Base-by-base conservation (phyloP, 2,329 filamentous ascomycete species). In the Magnaporthiopsis incrustans region DNA sequence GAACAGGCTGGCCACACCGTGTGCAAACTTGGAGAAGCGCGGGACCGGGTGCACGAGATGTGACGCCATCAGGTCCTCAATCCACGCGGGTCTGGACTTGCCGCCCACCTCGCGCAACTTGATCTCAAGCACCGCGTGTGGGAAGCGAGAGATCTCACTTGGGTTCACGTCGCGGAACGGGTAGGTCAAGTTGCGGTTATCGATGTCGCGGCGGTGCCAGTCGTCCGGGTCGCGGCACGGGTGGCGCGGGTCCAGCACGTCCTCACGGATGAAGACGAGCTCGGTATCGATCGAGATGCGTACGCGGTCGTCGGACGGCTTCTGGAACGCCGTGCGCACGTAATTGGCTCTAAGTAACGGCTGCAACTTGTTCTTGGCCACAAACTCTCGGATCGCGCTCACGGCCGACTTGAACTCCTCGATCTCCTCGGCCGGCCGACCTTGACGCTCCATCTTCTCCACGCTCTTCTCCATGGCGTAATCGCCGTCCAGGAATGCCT, bases 21-120 rank as follows among this genome's bases (percentile, higher is more conserved):
- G 94, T 2, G 96, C 90, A 70, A 98, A 99, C 75, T 99, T 99
- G 71, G 92, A 97, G 78, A 99, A 99, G 62, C 90, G 87, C 1
- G 93, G 91, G 0, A 90, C 88, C 59, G 92, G 87, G 73, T 97
- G 92, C 67, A 99, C 90, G 5, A 99, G 84, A 75, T 99, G 94
- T 6, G 92, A 97, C 63, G 85, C 83, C 86, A 96, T 97, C 69
- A 99, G 79, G 69, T 99, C 95, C 69, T 92, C 86, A 44, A 98
- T 82, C 95, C 95, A 99, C 67, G 88, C 85, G 5, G 90, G 89
- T 64, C 87, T 86, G 75, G 91, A 85, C 83, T 30, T 26, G 57
- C 25, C 32, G 58, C 27, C 58, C 35, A n/a, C 63, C 65, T 89
- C 87, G 71, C 86, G 88, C 69, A 97, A 81, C 79, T 97, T 97